These are phyloP conservation scores for Kappamyces sp. DNA, from an alignment of 192 early-diverging fungal genomes.

Conservation along the genomic window DNA sequence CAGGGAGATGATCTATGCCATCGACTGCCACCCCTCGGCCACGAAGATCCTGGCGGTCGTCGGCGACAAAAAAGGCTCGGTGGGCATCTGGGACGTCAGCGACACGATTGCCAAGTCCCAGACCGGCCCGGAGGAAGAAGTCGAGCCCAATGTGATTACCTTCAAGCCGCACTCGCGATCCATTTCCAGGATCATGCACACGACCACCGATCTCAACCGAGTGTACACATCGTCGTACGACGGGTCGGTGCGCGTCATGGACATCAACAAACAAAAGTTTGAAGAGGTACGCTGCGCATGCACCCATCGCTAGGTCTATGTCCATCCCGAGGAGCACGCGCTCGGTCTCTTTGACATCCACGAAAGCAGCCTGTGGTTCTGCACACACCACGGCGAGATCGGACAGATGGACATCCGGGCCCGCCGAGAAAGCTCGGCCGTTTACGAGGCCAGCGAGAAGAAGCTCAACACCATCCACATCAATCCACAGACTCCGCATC, in stretches of 20 bases:
- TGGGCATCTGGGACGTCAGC: slow-evolving; percentile 58
- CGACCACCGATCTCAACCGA: slow-evolving; percentile 37
- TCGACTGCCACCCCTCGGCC: slow-evolving; percentile 50
- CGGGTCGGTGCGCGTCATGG: slow-evolving; percentile 52
- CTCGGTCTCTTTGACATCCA: slow-evolving; percentile 39
- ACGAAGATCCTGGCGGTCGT: slow-evolving; percentile 47
- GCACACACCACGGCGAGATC: slow-evolving; percentile 46
- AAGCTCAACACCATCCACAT: slow-evolving; percentile 60
- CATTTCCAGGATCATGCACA: slow-evolving; percentile 45
- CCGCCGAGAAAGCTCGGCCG: slow-evolving; percentile 1
- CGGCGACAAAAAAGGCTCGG: slow-evolving; percentile 42
- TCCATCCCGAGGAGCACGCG: slow-evolving; percentile 31
- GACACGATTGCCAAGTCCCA: slow-evolving; percentile 20
- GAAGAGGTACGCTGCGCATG: slow-evolving; percentile 24
- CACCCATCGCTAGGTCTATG: slow-evolving; percentile 27
- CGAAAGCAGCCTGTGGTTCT: slow-evolving; percentile 45
- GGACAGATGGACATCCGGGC: slow-evolving; percentile 48
- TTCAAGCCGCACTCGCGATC: slow-evolving; percentile 50
- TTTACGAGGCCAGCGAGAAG: slow-evolving; percentile 39
- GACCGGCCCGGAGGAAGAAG: slow-evolving; percentile 29
- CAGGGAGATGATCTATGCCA: slow-evolving; percentile 24
- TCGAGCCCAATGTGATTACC: slow-evolving; percentile 42
- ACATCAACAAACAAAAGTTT: slow-evolving; percentile 47
- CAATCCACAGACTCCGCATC: slow-evolving; percentile 43
- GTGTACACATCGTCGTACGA: slow-evolving; percentile 55